Evolutionary conservation across 192 early-diverging fungal genomes (phyloP).

Genomic region (Phycomyces nitens): DNA sequence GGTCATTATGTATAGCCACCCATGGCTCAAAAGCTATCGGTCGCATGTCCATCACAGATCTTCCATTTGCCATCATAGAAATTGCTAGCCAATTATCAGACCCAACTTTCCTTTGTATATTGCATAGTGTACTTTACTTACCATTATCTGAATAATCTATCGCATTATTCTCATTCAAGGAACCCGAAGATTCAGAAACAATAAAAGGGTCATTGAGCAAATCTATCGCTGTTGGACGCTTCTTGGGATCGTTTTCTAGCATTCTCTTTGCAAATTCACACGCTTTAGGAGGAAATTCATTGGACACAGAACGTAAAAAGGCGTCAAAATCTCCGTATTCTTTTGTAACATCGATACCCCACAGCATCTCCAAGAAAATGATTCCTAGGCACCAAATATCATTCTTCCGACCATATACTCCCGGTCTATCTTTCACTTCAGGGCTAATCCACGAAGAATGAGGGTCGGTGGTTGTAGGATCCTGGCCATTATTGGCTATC

Average conservation of each 20-base stretch:
- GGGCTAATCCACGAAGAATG: slow-evolving; percentile 46
- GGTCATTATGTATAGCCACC: background rate
- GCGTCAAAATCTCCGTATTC: slow-evolving; percentile 48
- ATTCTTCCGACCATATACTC: slow-evolving; percentile 63
- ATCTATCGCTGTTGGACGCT: slow-evolving; percentile 72
- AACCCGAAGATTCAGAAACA: slow-evolving; percentile 16
- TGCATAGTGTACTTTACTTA: background rate
- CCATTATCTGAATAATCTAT: slow-evolving; percentile 4
- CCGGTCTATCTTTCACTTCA: slow-evolving; percentile 58
- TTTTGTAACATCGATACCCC: slow-evolving; percentile 55
- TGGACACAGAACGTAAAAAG: slow-evolving; percentile 43
- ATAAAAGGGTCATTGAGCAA: slow-evolving; percentile 72
- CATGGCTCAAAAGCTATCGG: background rate
- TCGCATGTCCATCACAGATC: background rate
- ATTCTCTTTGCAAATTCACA: slow-evolving; percentile 50
- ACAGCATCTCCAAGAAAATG: slow-evolving; percentile 66
- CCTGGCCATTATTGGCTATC: background rate
- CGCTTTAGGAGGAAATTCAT: slow-evolving; percentile 49
- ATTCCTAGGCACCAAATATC: slow-evolving; percentile 74
- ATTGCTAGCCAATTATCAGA: too few relatives aligned
- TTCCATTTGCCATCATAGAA: background rate
- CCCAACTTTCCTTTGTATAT: too few relatives aligned
- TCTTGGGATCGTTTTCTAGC: slow-evolving; percentile 65
- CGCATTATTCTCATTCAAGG: background rate
- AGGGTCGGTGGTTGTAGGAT: background rate